phyloP scores from a whole-genome alignment of 2,329 filamentous ascomycete genomes.

The Diplodia sapinea region DNA sequence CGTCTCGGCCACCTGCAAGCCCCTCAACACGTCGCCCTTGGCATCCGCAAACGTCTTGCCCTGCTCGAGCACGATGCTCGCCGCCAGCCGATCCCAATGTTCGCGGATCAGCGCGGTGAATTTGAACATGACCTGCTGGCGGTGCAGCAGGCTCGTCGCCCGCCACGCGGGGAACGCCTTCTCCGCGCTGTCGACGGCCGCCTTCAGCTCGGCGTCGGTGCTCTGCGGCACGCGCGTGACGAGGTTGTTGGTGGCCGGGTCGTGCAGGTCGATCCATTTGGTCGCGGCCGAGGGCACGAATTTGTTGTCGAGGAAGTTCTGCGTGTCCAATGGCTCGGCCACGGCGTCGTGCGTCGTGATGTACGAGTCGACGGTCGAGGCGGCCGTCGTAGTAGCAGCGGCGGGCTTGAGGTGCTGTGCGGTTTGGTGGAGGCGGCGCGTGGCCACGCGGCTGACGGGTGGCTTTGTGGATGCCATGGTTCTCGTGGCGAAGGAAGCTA shows the following conservation, averaged over 20 bases:
- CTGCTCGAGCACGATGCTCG: conserved; percentile 85
- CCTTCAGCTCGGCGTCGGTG: conserved; percentile 76
- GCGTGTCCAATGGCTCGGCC: conserved; percentile 70
- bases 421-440: conserved; percentile 61
- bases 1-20: conserved; percentile 83
- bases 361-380: conserved; percentile 62
- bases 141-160: conserved; percentile 71
- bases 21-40: conserved; percentile 79
- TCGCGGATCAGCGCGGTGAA: conserved; percentile 79
- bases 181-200: conserved; percentile 75
- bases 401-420: conserved; percentile 57
- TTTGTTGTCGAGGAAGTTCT: conserved; percentile 82
- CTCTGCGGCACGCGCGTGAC: conserved; percentile 83
- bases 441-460: conserved; percentile 38
- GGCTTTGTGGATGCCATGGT: conserved; percentile 46
- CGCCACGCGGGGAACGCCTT: conserved; percentile 78
- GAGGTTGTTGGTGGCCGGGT: conserved; percentile 85
- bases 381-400: conserved; percentile 56
- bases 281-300: conserved; percentile 71
- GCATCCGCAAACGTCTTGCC: conserved; percentile 88
- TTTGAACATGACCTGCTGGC: conserved; percentile 88
- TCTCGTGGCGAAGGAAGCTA: conserved; percentile 46
- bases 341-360: conserved; percentile 76
- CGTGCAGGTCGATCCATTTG: conserved; percentile 78
- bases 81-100: conserved; percentile 83